phyloP scores from a whole-genome alignment of 2,329 filamentous ascomycete genomes.

The Juglanconis oblonga region DNA sequence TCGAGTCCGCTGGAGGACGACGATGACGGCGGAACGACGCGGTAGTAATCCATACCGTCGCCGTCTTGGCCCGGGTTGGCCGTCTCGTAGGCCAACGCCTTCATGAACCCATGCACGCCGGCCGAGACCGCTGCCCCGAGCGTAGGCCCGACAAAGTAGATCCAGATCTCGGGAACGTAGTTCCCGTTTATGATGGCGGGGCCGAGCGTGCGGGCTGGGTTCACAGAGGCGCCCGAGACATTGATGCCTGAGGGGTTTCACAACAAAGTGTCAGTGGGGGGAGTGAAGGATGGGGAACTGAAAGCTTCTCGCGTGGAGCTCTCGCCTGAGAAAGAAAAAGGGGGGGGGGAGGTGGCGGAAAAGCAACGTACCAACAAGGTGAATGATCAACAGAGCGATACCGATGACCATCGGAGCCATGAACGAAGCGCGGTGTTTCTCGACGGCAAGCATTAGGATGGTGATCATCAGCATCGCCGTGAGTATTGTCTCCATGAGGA shows the following conservation, averaged over 20 bases:
- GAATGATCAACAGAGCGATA: background rate
- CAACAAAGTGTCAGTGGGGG: no score
- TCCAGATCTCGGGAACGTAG: constrained; percentile 45
- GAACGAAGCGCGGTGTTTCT: constrained; percentile 60
- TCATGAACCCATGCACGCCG: constrained; percentile 33
- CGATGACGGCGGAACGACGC: constrained; percentile 1
- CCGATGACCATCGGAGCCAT: constrained; percentile 9
- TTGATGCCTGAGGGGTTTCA: constrained; percentile 13
- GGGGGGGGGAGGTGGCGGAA: no score
- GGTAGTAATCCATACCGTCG: constrained; percentile 9
- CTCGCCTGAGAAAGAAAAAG: no score
- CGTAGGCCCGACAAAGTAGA: constrained; percentile 49
- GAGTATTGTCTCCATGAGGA: constrained; percentile 53
- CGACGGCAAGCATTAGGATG: constrained; percentile 55
- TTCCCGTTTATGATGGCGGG: constrained; percentile 37
- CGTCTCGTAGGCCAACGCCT: constrained; percentile 33
- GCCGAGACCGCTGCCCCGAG: constrained; percentile 44
- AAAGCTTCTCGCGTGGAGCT: no score
- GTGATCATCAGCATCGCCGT: constrained; percentile 49
- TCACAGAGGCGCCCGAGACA: constrained; percentile 39
- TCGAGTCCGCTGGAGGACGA: no score
- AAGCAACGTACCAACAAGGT: constrained; percentile 4
- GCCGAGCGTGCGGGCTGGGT: constrained; percentile 46
- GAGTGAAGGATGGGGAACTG: no score
- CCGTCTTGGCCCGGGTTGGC: constrained; percentile 27